Evolutionary conservation across 331 rosid species (phyloP), one percentile per base, ranked within the genome.

Genomic region (Quercus lobata): DNA sequence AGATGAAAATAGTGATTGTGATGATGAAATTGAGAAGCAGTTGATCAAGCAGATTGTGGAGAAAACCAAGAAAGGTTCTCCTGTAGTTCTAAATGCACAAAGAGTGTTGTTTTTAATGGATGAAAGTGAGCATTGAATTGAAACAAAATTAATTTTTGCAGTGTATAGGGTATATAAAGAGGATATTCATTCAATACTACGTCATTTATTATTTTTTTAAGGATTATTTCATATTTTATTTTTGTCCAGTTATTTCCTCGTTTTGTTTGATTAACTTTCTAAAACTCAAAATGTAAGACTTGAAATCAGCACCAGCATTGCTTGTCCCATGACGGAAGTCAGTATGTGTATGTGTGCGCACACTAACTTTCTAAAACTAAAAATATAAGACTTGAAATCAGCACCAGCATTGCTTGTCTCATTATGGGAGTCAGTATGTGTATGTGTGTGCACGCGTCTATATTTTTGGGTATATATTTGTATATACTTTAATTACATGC

Each of bases 51-150:
- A 90, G 76, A 90, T 92, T 76, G 93, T 94, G 85, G 98, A 92
- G 83, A 87, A 90, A 80, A 88, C 93, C 86, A 92, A 83, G 86
- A 92, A 84, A 85, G 97, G 97, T 73, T 94, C 94, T 75, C 93
- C 91, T 32, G 90, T 88, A 24, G 86, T 90, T n/a, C 83, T 87
- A 73, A 84, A 94, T 76, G 94, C 92, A 46, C 89, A 87, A 78
- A 88, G 79, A 83, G 78, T 91, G 80, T 80, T 94, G 82, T 80
- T 83, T 77, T 86, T 90, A 7, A 65, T 71, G 87, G 90, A 86
- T 60, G 86, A 91, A 79, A 85, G 76, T 74, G 72, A 83, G 74
- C 72, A 22, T 71, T 81, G 46, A 84, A 53, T 7, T n/a, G 75
- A 58, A 66, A 78, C 41, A 30, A 44, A 81, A 44, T 71, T 17